Evolutionary conservation across 345 rosid species (phyloP).

Genomic region (Arabidopsis arenosa): DNA sequence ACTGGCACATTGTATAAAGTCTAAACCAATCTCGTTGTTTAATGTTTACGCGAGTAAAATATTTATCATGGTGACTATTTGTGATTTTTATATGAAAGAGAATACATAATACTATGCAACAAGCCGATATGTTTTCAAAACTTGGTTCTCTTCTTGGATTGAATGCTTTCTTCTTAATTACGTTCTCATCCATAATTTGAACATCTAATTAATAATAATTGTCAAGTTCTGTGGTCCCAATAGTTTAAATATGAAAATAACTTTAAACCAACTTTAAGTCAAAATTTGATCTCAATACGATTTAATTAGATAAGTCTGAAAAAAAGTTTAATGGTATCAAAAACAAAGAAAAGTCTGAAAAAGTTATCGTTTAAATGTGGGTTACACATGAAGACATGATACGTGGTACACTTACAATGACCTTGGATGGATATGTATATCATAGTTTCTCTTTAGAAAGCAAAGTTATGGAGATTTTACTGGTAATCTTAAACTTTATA

Average conservation of each 20-base stretch:
- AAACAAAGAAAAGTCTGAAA: not conserved
- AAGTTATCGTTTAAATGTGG: not conserved
- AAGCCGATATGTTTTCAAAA: not conserved
- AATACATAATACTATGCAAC: not conserved
- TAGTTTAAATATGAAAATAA: conserved; percentile 15
- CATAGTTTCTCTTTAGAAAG: not conserved
- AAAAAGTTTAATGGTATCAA: not conserved
- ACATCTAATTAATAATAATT: conserved; percentile 15
- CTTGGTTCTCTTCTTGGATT: conserved; percentile 29
- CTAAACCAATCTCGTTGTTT: not conserved
- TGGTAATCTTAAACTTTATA: not conserved
- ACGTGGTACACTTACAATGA: not conserved
- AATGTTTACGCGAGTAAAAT: not conserved
- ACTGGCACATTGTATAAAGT: not conserved
- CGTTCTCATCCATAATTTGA: conserved; percentile 30
- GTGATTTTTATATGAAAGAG: not conserved
- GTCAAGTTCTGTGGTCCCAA: conserved; percentile 24
- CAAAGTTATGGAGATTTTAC: not conserved
- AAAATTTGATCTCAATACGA: not conserved
- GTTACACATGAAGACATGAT: not conserved
- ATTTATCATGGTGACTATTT: not conserved
- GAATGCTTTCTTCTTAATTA: conserved; percentile 34
- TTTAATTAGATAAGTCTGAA: not conserved
- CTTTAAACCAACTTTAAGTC: conserved; percentile 4
- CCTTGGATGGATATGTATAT: not conserved